These are phyloP conservation scores for Aleurites moluccanus DNA, from an alignment of 441 rosid species.

Conservation along the genomic window DNA sequence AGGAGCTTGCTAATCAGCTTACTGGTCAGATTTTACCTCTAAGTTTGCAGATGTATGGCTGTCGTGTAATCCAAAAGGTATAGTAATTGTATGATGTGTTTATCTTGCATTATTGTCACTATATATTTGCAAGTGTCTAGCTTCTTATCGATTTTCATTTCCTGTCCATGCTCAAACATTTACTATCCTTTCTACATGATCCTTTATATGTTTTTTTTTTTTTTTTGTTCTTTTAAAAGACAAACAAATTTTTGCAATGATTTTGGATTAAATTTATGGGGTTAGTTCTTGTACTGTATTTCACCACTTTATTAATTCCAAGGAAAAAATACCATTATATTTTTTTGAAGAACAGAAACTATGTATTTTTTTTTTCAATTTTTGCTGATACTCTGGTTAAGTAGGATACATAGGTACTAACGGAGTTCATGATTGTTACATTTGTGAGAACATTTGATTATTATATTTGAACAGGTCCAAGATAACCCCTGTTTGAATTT, in stretches of 20 bases:
- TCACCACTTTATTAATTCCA: not conserved
- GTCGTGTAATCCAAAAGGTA: slow-evolving; percentile 86
- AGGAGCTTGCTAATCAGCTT: slow-evolving; percentile 67
- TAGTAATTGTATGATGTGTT: slow-evolving; percentile 1
- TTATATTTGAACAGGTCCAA: too few relatives aligned
- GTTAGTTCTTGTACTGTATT: not conserved
- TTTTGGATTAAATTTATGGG: not conserved
- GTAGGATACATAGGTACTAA: not conserved
- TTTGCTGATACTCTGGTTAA: not conserved
- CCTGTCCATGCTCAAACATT: not conserved
- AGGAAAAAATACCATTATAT: not conserved
- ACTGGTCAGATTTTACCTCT: slow-evolving; percentile 57
- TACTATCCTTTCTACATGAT: not conserved
- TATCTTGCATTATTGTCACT: not conserved
- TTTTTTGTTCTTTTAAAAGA: not conserved
- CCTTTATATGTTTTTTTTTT: not conserved
- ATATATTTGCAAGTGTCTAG: not conserved
- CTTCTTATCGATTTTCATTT: not conserved
- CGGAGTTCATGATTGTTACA: not conserved
- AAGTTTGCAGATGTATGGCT: slow-evolving; percentile 82
- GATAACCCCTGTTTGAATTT: too few relatives aligned
- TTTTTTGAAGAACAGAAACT: not conserved
- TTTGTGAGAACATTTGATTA: not conserved
- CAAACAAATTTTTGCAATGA: not conserved
- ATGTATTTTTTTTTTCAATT: not conserved